Conservation (phyloP, 176 grass and related monocot genomes). For the Rhynchospora tenuis region DNA sequence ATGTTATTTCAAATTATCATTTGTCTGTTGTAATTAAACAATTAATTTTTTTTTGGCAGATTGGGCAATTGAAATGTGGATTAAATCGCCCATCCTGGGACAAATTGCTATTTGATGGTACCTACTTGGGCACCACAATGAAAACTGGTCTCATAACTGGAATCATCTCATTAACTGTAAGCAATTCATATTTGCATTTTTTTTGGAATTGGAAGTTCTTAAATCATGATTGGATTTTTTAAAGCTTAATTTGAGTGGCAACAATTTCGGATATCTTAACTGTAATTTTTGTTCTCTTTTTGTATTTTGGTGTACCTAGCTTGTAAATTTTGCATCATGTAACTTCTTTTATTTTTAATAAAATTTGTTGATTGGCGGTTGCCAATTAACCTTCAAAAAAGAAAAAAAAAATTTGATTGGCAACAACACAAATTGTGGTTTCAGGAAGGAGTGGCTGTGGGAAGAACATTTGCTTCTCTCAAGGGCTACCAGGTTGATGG, state of each 20-base stretch:
- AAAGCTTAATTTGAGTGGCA: no score
- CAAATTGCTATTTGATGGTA: constrained; percentile 58
- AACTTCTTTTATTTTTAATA: no score
- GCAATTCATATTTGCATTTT: neutral
- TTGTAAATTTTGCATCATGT: no score
- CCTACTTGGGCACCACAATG: constrained; percentile 59
- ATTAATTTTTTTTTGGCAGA: constrained; percentile 37
- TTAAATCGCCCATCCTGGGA: constrained; percentile 86
- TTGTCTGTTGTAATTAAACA: neutral
- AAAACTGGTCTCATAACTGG: constrained; percentile 79
- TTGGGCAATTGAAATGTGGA: constrained; percentile 75
- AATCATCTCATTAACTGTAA: constrained; percentile 91
- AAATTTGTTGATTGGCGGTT: no score
- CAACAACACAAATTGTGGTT: neutral
- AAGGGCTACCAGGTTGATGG: constrained; percentile 90
- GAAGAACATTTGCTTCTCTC: constrained; percentile 90
- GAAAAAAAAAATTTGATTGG: no score
- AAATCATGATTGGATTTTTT: no score
- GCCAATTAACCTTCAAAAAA: no score
- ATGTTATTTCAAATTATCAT: no score
- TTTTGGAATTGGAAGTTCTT: no score
- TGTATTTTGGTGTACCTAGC: no score
- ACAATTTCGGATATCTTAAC: no score
- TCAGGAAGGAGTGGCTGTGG: constrained; percentile 89
- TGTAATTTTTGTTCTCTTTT: no score